Base-by-base conservation (phyloP, 495 filamentous ascomycete genomes). In the Penicillium parvum region DNA sequence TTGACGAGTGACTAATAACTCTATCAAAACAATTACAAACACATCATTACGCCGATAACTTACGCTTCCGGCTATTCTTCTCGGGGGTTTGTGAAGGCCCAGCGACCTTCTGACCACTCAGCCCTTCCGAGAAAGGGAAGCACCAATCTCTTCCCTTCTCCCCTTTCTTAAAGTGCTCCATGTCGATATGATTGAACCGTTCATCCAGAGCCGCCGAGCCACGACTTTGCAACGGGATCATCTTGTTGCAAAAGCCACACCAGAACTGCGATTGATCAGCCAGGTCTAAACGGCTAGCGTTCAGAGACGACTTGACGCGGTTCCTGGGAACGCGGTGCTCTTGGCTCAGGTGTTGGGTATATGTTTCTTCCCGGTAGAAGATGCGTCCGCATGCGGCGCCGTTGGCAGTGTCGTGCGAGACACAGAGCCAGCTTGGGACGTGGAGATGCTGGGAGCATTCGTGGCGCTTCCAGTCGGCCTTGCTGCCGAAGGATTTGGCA, bases 391-490 rank as follows among this genome's bases (percentile, higher is more conserved):
- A 90, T 7, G 47, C 29, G 38, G 40, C 32, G 49, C 32, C 38
- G 53, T 53, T 59, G 69, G 54, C 25, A 15, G 23, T 4, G 36
- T 67, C 58, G 21, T 57, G 63, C 14, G 66, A 44, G 5, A 66
- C 71, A 61, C 91, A 96, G n/a, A 81, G 79, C 83, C 87, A 96
- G 40, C 78, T 74, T 47, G 89, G 82, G 2, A 78, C 53, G 50
- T 84, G 79, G 48, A 80, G 83, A 56, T 96, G 91, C 58, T 95
- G 89, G 18, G 81, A 85, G 49, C 83, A 88, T 52, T 97, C 91
- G 58, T 97, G 91, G 6, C 92, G 83, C 63, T 96, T 96, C 92
- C 91, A 96, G 65, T 96, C 91, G 32, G 88, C 88, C 58, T 96
- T 96, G 68, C 85, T 90, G 25, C 92, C 91, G 50, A 96, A 95